phyloP scores from a whole-genome alignment of 1,139 yeast species.

The Diutina neorugosa region DNA sequence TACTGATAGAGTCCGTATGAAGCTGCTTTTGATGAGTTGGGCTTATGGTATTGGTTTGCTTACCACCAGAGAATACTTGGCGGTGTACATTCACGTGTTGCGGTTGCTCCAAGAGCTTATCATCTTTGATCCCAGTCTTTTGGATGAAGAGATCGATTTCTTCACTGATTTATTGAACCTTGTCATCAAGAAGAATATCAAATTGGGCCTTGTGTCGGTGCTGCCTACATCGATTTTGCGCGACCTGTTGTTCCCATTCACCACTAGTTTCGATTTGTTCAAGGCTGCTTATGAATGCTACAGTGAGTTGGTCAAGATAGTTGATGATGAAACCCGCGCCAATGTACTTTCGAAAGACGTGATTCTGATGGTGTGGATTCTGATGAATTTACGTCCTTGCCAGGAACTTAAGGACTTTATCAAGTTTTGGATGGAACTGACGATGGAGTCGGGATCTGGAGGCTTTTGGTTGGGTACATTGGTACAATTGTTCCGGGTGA shows the following conservation, averaged over 20 bases:
- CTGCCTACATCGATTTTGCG: constrained; percentile 24
- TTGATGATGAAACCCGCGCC: constrained; percentile 10
- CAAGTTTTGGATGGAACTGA: constrained; percentile 29
- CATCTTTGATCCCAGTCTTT: constrained; percentile 27
- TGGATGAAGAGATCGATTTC: constrained; percentile 21
- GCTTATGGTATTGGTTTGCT: background rate
- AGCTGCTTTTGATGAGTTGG: background rate
- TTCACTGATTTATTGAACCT: constrained; percentile 12
- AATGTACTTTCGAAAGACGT: constrained; percentile 23
- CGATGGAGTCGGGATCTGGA: constrained; percentile 14
- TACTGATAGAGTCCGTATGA: background rate
- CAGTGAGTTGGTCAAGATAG: constrained; percentile 29
- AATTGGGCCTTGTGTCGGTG: constrained; percentile 21
- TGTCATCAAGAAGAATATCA: constrained; percentile 25
- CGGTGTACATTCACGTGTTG: constrained; percentile 17
- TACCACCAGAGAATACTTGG: constrained; percentile 8
- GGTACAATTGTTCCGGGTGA: constrained; percentile 24
- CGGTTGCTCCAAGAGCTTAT: constrained; percentile 26
- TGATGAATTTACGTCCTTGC: constrained; percentile 32
- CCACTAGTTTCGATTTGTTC: constrained; percentile 24
- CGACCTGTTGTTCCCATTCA: constrained; percentile 29
- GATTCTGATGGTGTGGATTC: constrained; percentile 28
- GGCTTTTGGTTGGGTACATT: constrained; percentile 29
- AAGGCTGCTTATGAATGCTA: constrained; percentile 28
- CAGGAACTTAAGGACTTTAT: constrained; percentile 22